Percentiles rank a stretch among this genome's conserved stretches.
phyloP scores from a whole-genome alignment of 345 rosid species.

The Euphorbia tirucalli region DNA sequence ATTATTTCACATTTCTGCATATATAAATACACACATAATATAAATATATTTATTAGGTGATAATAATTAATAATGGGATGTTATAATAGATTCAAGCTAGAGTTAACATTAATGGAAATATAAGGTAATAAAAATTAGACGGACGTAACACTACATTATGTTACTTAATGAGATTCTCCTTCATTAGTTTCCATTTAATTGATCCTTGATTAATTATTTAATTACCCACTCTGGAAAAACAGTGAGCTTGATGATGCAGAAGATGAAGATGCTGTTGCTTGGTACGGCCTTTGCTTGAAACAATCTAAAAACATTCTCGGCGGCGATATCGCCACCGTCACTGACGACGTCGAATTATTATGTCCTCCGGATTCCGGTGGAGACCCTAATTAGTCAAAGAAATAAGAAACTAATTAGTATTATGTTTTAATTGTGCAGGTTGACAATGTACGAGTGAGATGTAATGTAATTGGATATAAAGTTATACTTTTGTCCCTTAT shows the following conservation, averaged over 20 bases:
- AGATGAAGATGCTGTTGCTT: slow-evolving; percentile 43
- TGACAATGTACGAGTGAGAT: too few relatives aligned
- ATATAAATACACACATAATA: not conserved
- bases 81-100: too few relatives aligned
- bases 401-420: not conserved
- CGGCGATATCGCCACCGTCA: slow-evolving; percentile 59
- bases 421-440: too few relatives aligned
- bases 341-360: slow-evolving; percentile 45
- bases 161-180: too few relatives aligned
- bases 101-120: not conserved
- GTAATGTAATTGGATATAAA: too few relatives aligned
- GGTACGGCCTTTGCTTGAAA: slow-evolving; percentile 64
- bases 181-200: not conserved
- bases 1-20: not conserved
- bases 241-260: slow-evolving; percentile 67
- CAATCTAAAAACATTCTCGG: slow-evolving; percentile 76
- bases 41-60: not conserved
- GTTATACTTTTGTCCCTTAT: too few relatives aligned
- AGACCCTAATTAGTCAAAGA: slow-evolving; percentile 38
- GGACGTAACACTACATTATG: too few relatives aligned
- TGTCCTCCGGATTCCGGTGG: slow-evolving; percentile 57
- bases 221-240: slow-evolving; percentile 61
- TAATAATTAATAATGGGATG: not conserved
- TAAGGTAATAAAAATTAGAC: not conserved
- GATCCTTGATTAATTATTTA: too few relatives aligned